Evolutionary conservation across 768 basidiomycete genomes (phyloP), one percentile per base, ranked within the genome.

Genomic region (Psilocybe sp.): DNA sequence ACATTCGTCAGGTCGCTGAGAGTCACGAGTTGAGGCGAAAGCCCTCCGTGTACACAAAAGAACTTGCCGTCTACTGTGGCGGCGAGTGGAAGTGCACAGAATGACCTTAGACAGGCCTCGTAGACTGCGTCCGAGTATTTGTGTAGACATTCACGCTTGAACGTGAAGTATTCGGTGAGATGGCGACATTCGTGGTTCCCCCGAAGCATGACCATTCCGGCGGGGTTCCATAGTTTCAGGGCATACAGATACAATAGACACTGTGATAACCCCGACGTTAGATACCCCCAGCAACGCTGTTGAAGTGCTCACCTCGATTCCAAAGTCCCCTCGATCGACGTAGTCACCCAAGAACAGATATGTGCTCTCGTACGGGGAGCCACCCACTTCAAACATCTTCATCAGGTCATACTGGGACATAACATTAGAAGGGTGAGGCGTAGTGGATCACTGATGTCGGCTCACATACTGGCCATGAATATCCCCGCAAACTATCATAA

Each of bases 151-250:
- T 98, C 96, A 54, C 92, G 87, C 73, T 93, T 95, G 76, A 98
- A 98, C 8, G 96, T 98, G 64, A 98, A 98, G 67, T 95, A 97
- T 69, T 95, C 93, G 2, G 96, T 98, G 41, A 98, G 75, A 71
- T 98, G 95, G 34, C 87, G 82, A 65, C 96, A 98, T 75, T 98
- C 96, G 70, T 98, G 96, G 65, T 98, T 98, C 8, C 96, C 96
- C 42, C 96, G 85, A 33, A 98, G 77, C 31, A 98, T 77, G 51
- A 84, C 81, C 40, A 98, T 73, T 33, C 86, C 87, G 54, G 78
- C 79, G 3, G 96, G 96, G 59, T 87, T 87, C 76, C 85, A 86
- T 40, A 98, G 83, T 72, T 98, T 98, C 69, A 97, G 81, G 11
- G 91, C 76, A 70, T 93, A 98, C 18, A 98, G 80, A 70, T 96